These are phyloP conservation scores for Claviceps fusiformis DNA, from an alignment of 2,329 filamentous ascomycete genomes.

Conservation along the genomic window DNA sequence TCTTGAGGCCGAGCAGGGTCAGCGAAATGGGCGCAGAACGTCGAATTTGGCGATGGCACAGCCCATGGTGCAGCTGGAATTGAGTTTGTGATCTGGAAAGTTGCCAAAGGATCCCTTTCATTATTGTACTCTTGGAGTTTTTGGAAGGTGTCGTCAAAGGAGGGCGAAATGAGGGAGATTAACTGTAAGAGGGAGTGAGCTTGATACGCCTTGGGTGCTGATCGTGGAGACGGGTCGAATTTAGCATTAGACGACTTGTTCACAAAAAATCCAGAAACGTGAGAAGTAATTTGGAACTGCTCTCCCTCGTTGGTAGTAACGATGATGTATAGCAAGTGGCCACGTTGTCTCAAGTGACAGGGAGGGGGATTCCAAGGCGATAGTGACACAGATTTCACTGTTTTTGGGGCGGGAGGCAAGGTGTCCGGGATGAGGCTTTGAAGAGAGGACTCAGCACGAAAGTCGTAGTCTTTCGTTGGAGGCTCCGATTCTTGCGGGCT, in stretches of 20 bases:
- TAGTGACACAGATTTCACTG: slow-evolving; percentile 74
- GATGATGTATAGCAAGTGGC: slow-evolving; percentile 82
- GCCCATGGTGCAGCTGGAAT: slow-evolving; percentile 88
- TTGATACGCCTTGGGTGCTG: slow-evolving; percentile 61
- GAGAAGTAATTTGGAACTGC: slow-evolving; percentile 83
- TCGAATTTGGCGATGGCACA: slow-evolving; percentile 54
- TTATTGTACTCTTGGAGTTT: slow-evolving; percentile 75
- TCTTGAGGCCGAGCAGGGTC: slow-evolving; percentile 88
- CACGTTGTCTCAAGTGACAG: slow-evolving; percentile 77
- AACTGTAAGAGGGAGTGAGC: slow-evolving; percentile 80
- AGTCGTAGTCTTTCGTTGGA: slow-evolving; percentile 58
- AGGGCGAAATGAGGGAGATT: slow-evolving; percentile 66
- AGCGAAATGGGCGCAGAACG: slow-evolving; percentile 56
- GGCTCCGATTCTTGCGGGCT: slow-evolving; percentile 18
- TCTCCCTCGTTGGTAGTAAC: slow-evolving; percentile 89
- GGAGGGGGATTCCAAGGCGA: slow-evolving; percentile 96
- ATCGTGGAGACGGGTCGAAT: slow-evolving; percentile 78
- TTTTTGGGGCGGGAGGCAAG: slow-evolving; percentile 64
- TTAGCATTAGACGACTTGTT: slow-evolving; percentile 93
- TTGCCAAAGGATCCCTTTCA: slow-evolving; percentile 73
- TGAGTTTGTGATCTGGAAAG: slow-evolving; percentile 91
- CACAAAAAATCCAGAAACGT: slow-evolving; percentile 90
- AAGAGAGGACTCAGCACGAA: slow-evolving; percentile 54
- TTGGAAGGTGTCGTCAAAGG: slow-evolving; percentile 64
- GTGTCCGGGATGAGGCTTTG: slow-evolving; percentile 57